Percentiles rank a stretch among this genome's conserved stretches.
Evolutionary conservation across 352 stramenopile genomes (phyloP).

Genomic region (Phytophthora multivora): DNA sequence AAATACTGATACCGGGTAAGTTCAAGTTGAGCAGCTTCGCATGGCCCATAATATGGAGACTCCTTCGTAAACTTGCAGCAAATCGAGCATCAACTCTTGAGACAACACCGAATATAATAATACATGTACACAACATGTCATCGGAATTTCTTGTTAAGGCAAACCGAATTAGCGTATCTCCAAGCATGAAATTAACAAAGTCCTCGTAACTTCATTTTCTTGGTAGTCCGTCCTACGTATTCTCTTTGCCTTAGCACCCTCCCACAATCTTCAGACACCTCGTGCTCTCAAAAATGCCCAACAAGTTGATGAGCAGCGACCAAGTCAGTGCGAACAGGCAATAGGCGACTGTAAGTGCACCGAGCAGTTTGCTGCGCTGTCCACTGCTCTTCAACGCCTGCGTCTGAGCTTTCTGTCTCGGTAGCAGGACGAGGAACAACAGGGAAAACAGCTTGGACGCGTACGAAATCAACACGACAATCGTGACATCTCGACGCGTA

Average conservation of each 20-base stretch:
- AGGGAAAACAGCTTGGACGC: constrained; percentile 34
- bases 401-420: constrained; percentile 40
- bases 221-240: too few relatives aligned
- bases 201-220: too few relatives aligned
- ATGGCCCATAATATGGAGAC: background rate
- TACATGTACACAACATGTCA: too few relatives aligned
- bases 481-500: constrained; percentile 42
- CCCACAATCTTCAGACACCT: constrained; percentile 41
- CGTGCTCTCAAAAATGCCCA: constrained; percentile 46
- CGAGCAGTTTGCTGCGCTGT: constrained; percentile 28
- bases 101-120: too few relatives aligned
- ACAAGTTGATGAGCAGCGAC: constrained; percentile 44
- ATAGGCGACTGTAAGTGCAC: constrained; percentile 36
- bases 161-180: too few relatives aligned
- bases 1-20: background rate
- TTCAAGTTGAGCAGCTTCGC: constrained; percentile 12
- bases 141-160: too few relatives aligned
- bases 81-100: background rate
- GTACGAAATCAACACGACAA: constrained; percentile 46
- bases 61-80: background rate
- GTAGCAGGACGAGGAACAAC: constrained; percentile 45
- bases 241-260: constrained; percentile 26
- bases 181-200: too few relatives aligned
- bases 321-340: constrained; percentile 40
- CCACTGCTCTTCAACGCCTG: constrained; percentile 30